Evolutionary conservation across 2,329 filamentous ascomycete species (phyloP).

Genomic region (Allantophomopsis lycopodina): DNA sequence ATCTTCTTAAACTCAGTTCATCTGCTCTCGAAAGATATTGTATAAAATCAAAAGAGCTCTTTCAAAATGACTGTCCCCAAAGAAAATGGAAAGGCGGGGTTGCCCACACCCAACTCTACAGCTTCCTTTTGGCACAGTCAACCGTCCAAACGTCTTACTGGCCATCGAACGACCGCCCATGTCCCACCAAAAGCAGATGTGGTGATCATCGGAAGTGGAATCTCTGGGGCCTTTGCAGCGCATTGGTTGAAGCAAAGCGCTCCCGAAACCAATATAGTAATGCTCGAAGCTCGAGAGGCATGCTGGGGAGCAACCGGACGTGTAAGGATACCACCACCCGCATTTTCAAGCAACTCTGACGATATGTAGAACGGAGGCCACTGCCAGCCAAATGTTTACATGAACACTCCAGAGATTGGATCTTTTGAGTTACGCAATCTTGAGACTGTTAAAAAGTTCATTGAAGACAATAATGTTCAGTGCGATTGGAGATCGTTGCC

Average conservation of each 20-base stretch:
- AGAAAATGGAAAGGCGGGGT: constrained; percentile 12
- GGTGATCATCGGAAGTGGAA: constrained; percentile 61
- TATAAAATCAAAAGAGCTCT: no score
- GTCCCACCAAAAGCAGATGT: constrained; percentile 52
- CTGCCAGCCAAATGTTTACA: constrained; percentile 60
- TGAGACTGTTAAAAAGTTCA: constrained; percentile 39
- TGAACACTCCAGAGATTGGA: constrained; percentile 42
- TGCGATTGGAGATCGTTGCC: constrained; percentile 56
- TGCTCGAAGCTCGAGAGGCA: constrained; percentile 67
- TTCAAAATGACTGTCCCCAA: constrained; percentile 6
- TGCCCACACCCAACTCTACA: constrained; percentile 48
- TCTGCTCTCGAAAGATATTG: no score
- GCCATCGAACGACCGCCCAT: constrained; percentile 51
- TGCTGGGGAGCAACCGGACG: constrained; percentile 78
- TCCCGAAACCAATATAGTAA: constrained; percentile 35
- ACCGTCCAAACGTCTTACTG: constrained; percentile 47
- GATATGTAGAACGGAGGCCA: constrained; percentile 50
- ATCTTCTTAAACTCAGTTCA: no score
- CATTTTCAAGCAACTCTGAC: neutral
- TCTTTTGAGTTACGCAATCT: constrained; percentile 63
- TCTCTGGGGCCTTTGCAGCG: constrained; percentile 62
- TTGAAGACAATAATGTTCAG: constrained; percentile 40
- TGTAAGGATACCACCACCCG: constrained; percentile 30
- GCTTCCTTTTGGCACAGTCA: constrained; percentile 62
- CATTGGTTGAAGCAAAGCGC: constrained; percentile 36